Percentiles rank a stretch among this genome's conserved stretches.
phyloP scores from a whole-genome alignment of 179 eudicot genomes.

The Beta lomatogona region DNA sequence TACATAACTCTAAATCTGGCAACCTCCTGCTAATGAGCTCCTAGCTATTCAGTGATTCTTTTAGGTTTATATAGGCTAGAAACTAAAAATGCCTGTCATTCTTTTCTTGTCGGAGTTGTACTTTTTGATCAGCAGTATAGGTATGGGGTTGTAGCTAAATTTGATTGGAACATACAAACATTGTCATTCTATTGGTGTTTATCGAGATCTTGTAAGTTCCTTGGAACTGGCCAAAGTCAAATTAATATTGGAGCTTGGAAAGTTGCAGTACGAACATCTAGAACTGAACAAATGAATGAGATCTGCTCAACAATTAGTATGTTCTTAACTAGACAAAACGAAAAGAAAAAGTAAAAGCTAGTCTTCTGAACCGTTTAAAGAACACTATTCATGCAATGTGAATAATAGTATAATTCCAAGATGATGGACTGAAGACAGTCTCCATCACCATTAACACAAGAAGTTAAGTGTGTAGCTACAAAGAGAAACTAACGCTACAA shows the following conservation, averaged over 20 bases:
- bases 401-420: neutral
- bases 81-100: constrained; percentile 23
- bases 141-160: constrained; percentile 23
- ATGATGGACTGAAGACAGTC: neutral
- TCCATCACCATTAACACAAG: neutral
- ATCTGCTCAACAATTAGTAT: neutral
- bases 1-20: constrained; percentile 32
- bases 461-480: neutral
- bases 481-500: neutral
- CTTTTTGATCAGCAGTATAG: constrained; percentile 13
- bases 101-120: constrained; percentile 23
- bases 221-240: constrained; percentile 16
- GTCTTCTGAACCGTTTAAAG: too few relatives aligned
- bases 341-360: too few relatives aligned
- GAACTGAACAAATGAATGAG: neutral
- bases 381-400: neutral
- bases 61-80: constrained; percentile 29
- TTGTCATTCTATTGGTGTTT: constrained; percentile 7
- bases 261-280: neutral
- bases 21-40: constrained; percentile 15
- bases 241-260: neutral
- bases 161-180: constrained; percentile 1
- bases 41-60: constrained; percentile 29
- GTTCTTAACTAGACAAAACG: neutral
- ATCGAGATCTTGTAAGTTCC: neutral